Conservation (phyloP, 1,284 basidiomycete species). For the Trichosporon sp. region DNA sequence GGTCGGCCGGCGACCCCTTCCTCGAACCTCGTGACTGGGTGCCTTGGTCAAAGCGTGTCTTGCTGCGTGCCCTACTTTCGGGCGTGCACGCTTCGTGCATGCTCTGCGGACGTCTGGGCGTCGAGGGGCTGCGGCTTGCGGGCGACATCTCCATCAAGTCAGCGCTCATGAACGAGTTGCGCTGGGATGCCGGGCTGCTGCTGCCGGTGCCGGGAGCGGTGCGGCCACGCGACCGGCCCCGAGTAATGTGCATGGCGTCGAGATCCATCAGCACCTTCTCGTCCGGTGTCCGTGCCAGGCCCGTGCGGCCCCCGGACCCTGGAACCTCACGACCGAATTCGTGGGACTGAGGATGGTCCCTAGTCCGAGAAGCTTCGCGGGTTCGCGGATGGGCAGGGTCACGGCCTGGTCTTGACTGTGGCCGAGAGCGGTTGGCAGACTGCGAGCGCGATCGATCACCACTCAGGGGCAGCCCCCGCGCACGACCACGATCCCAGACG, state of each 20-base stretch:
- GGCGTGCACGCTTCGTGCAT: background rate
- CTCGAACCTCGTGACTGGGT: background rate
- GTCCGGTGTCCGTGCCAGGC: background rate
- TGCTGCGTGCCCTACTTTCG: background rate
- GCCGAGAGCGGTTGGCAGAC: background rate
- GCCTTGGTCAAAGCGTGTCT: background rate
- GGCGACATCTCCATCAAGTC: background rate
- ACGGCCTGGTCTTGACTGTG: background rate
- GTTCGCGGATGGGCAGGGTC: background rate
- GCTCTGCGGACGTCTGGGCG: background rate
- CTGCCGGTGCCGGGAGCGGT: background rate
- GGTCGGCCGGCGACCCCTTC: background rate
- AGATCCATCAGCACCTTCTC: background rate
- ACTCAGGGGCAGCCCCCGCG: background rate
- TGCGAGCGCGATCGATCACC: background rate
- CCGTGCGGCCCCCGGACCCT: background rate
- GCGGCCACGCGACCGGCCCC: background rate
- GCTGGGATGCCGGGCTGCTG: background rate
- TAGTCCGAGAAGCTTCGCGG: background rate
- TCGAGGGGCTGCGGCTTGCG: background rate
- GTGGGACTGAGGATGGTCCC: background rate
- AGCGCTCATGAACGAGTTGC: background rate
- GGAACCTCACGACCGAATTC: background rate
- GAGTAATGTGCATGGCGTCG: background rate
- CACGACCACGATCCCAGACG: background rate